Evolutionary conservation across 352 stramenopile genomes (phyloP).

Genomic region (Aphanomyces cochlioides): DNA sequence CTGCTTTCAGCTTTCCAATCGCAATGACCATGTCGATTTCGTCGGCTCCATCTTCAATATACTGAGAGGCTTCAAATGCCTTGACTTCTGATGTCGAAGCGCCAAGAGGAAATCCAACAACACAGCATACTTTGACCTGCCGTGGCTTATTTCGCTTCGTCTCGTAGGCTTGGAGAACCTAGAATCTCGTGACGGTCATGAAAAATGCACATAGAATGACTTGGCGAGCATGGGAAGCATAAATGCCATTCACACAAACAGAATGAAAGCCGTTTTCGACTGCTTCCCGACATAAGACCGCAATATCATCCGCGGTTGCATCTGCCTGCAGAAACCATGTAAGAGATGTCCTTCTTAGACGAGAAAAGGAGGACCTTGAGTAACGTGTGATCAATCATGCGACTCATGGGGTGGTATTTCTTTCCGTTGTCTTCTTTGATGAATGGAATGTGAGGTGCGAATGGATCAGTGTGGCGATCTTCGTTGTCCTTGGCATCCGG

Average conservation of each 20-base stretch:
- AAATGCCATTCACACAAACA: slow-evolving; percentile 80
- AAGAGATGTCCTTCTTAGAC: neutral
- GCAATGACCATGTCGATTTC: slow-evolving; percentile 89
- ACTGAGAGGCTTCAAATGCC: slow-evolving; percentile 64
- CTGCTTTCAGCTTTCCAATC: slow-evolving; percentile 55
- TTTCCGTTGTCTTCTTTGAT: neutral
- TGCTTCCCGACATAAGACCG: slow-evolving; percentile 64
- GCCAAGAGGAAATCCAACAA: slow-evolving; percentile 77
- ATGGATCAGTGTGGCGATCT: neutral
- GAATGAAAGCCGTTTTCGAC: slow-evolving; percentile 63
- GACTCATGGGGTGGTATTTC: neutral
- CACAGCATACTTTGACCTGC: slow-evolving; percentile 77
- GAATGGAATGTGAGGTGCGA: neutral
- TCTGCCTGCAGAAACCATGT: slow-evolving; percentile 39
- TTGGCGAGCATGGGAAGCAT: slow-evolving; percentile 43
- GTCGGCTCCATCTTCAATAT: slow-evolving; percentile 62
- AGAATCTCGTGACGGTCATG: neutral
- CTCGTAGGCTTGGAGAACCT: neutral
- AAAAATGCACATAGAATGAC: neutral
- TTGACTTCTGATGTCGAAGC: slow-evolving; percentile 57
- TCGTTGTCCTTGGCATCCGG: slow-evolving; percentile 12
- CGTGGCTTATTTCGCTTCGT: slow-evolving; percentile 28
- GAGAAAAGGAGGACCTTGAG: slow-evolving; percentile 47
- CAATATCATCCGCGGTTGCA: slow-evolving; percentile 58
- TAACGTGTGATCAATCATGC: slow-evolving; percentile 41